Conservation (phyloP, 225 moss, liverwort and hornwort species). For the Pleurozium schreberi region DNA sequence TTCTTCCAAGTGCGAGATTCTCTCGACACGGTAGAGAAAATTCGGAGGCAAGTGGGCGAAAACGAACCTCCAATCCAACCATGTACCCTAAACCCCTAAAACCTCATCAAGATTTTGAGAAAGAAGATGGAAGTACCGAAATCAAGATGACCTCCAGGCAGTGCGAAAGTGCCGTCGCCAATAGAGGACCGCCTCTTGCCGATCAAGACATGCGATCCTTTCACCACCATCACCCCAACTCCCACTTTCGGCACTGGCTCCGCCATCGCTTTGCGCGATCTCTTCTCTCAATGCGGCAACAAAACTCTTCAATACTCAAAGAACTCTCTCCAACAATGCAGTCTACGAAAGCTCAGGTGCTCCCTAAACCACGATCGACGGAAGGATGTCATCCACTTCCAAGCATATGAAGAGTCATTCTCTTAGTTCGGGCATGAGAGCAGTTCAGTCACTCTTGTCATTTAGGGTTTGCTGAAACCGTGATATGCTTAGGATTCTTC, state of each 20-base stretch:
- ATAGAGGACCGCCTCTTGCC: slow-evolving; percentile 58
- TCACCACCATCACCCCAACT: slow-evolving; percentile 63
- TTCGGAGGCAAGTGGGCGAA: neutral
- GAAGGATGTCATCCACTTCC: slow-evolving; percentile 22
- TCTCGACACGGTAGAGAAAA: neutral
- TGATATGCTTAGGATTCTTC: neutral
- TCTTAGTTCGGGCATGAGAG: neutral
- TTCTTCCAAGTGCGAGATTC: neutral
- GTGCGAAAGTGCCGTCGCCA: slow-evolving; percentile 51
- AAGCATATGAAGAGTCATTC: neutral
- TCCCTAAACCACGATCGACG: neutral
- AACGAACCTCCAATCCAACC: neutral
- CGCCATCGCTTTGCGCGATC: neutral
- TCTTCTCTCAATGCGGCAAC: neutral
- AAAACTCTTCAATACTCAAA: neutral
- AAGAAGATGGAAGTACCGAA: slow-evolving; percentile 31
- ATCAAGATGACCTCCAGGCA: slow-evolving; percentile 81
- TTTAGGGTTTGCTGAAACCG: neutral
- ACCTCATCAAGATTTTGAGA: neutral
- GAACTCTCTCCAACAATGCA: neutral
- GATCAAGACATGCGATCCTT: slow-evolving; percentile 40
- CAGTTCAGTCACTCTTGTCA: neutral
- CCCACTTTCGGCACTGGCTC: slow-evolving; percentile 58
- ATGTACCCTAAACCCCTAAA: neutral
- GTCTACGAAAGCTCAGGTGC: neutral